A percentile compares a stretch with the other conserved stretches of the same genome.
phyloP scores from a whole-genome alignment of 768 basidiomycete species.

The Rhizopogon vulgaris region DNA sequence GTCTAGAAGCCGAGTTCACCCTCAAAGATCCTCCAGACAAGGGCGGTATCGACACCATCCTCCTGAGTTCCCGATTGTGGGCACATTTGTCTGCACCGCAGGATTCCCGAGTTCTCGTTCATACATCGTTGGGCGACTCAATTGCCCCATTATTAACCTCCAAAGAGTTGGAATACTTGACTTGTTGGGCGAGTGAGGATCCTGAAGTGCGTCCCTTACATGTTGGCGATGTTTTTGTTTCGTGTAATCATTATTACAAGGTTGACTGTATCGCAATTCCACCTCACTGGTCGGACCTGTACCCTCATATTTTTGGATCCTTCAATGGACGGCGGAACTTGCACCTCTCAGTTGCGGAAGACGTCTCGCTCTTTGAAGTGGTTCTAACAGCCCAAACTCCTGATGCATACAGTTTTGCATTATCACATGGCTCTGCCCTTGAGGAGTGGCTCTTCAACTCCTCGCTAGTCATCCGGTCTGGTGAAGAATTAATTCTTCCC shows the following conservation, averaged over 20 bases:
- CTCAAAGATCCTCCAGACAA: conserved; percentile 8
- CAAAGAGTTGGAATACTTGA: conserved; percentile 10
- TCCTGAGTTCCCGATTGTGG: conserved; percentile 13
- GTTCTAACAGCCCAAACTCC: conserved; percentile 45
- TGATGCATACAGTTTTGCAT: conserved; percentile 42
- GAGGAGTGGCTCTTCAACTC: conserved; percentile 39
- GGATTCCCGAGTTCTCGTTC: neutral
- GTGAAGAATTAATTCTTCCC: conserved; percentile 31
- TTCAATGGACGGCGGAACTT: conserved; percentile 4
- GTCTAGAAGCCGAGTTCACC: conserved; percentile 22
- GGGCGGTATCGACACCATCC: conserved; percentile 18
- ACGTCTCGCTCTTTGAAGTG: conserved; percentile 41
- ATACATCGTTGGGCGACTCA: neutral
- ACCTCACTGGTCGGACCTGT: conserved; percentile 30
- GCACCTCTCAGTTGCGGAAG: conserved; percentile 18
- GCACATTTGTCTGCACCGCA: neutral
- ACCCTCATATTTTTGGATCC: conserved; percentile 32
- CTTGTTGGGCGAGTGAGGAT: conserved; percentile 30
- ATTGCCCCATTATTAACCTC: too few relatives aligned
- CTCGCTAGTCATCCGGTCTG: conserved; percentile 46
- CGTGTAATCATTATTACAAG: neutral
- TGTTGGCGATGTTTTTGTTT: neutral
- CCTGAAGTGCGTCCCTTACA: conserved; percentile 30
- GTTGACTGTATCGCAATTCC: conserved; percentile 27
- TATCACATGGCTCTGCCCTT: conserved; percentile 27